phyloP scores from a whole-genome alignment of 768 basidiomycete species.

The Hygrophorus russula region DNA sequence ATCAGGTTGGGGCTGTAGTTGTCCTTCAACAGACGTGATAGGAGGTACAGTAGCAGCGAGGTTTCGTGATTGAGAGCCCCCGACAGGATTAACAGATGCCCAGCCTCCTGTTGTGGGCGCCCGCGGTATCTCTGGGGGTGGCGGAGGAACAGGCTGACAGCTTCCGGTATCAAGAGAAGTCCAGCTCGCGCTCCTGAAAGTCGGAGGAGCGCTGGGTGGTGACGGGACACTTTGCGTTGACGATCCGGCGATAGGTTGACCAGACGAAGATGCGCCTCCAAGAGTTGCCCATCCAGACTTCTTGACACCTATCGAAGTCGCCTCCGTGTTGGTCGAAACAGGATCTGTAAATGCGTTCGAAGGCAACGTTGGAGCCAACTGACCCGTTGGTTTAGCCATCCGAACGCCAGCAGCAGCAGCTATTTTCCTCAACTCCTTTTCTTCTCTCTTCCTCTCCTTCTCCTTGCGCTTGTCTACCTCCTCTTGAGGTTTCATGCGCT shows the following conservation, averaged over 20 bases:
- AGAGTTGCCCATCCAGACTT: slow-evolving; percentile 42
- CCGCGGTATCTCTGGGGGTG: slow-evolving; percentile 8
- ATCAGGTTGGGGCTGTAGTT: too few relatives aligned
- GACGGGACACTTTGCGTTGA: slow-evolving; percentile 7
- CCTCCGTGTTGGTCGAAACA: slow-evolving; percentile 9
- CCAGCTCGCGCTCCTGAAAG: slow-evolving; percentile 56
- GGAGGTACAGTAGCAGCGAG: too few relatives aligned
- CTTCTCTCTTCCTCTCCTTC: slow-evolving; percentile 78
- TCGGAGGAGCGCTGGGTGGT: slow-evolving; percentile 16
- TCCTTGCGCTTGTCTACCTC: slow-evolving; percentile 70
- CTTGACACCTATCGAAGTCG: slow-evolving; percentile 24
- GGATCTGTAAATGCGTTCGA: slow-evolving; percentile 13
- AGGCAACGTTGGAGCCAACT: slow-evolving; percentile 10
- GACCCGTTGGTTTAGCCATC: slow-evolving; percentile 34
- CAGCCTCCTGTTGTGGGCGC: slow-evolving; percentile 2
- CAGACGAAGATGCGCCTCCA: slow-evolving; percentile 14
- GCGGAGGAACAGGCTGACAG: slow-evolving; percentile 16
- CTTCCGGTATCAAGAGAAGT: slow-evolving; percentile 48
- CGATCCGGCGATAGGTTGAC: slow-evolving; percentile 7
- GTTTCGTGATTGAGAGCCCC: too few relatives aligned
- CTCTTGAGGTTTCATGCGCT: slow-evolving; percentile 51
- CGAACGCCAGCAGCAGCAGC: slow-evolving; percentile 75
- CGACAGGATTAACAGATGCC: too few relatives aligned
- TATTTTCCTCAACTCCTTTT: slow-evolving; percentile 75
- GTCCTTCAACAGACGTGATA: too few relatives aligned